Evolutionary conservation across 139 green algal species (phyloP).

Genomic region (Micractinium conductrix): DNA sequence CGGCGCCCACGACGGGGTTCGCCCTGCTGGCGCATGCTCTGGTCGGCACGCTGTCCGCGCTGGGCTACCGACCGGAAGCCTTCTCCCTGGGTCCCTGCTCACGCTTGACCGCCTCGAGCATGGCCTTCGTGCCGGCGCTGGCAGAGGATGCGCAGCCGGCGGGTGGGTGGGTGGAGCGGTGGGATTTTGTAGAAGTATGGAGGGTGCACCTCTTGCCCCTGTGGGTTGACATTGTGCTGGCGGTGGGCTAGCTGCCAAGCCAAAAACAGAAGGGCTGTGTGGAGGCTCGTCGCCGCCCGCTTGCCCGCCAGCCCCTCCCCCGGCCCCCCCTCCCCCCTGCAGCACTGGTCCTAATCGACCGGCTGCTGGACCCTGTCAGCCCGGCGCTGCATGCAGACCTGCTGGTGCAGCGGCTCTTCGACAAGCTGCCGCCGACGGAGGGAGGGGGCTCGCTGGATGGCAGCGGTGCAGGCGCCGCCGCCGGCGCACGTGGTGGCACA

Average conservation of each 20-base stretch:
- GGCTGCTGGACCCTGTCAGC: conserved; percentile 62
- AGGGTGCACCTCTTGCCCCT: too few relatives aligned
- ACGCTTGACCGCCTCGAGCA: conserved; percentile 41
- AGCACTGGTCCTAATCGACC: conserved; percentile 62
- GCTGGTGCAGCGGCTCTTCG: conserved; percentile 45
- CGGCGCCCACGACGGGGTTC: conserved; percentile 20
- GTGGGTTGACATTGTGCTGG: too few relatives aligned
- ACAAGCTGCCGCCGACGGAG: not conserved
- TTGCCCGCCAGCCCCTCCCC: too few relatives aligned
- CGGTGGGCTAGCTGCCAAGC: too few relatives aligned
- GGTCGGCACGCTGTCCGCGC: conserved; percentile 39
- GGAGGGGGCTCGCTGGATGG: not conserved
- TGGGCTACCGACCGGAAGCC: conserved; percentile 60
- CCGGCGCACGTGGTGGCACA: not conserved
- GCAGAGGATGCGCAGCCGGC: not conserved
- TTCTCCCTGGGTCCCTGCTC: conserved; percentile 64
- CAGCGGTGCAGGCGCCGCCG: not conserved
- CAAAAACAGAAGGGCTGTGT: too few relatives aligned
- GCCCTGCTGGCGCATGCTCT: conserved; percentile 66
- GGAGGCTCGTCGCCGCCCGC: too few relatives aligned
- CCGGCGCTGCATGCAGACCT: conserved; percentile 56
- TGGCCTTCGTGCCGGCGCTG: conserved; percentile 46
- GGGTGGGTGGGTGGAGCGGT: too few relatives aligned
- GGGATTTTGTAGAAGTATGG: too few relatives aligned
- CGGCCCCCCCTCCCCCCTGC: too few relatives aligned